Evolutionary conservation across 495 filamentous ascomycete species (phyloP).

Genomic region (Choiromyces venosus): DNA sequence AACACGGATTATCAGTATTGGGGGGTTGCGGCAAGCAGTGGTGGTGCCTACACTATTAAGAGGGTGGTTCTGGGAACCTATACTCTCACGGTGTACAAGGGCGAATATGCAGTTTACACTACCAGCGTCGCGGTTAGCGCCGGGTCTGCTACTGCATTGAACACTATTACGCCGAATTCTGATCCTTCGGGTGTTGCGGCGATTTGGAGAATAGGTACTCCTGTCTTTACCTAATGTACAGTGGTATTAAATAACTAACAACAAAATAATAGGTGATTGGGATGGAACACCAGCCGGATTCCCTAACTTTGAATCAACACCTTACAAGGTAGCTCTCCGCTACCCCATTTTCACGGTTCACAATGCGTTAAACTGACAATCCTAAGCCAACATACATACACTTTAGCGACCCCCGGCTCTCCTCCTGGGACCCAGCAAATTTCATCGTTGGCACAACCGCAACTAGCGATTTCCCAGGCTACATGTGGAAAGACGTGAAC

Average conservation of each 20-base stretch:
- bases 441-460: constrained; percentile 35
- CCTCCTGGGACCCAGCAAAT: constrained; percentile 37
- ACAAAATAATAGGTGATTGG: constrained; percentile 32
- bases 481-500: constrained; percentile 42
- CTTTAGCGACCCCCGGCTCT: constrained; percentile 42
- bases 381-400: constrained; percentile 38
- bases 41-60: constrained; percentile 36
- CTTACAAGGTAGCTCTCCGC: constrained; percentile 18
- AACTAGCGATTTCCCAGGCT: constrained; percentile 35
- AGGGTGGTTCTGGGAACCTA: constrained; percentile 41
- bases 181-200: constrained; percentile 32
- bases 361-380: neutral
- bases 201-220: constrained; percentile 33
- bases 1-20: constrained; percentile 42
- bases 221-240: constrained; percentile 5
- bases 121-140: constrained; percentile 35
- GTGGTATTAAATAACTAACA: neutral
- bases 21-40: constrained; percentile 27
- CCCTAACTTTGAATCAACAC: constrained; percentile 42
- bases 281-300: constrained; percentile 42
- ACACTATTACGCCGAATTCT: constrained; percentile 38
- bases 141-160: constrained; percentile 35
- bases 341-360: neutral
- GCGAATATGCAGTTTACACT: constrained; percentile 41
- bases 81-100: constrained; percentile 42